Base-by-base conservation (phyloP, 331 rosid species). In the Phaseolus coccineus region DNA sequence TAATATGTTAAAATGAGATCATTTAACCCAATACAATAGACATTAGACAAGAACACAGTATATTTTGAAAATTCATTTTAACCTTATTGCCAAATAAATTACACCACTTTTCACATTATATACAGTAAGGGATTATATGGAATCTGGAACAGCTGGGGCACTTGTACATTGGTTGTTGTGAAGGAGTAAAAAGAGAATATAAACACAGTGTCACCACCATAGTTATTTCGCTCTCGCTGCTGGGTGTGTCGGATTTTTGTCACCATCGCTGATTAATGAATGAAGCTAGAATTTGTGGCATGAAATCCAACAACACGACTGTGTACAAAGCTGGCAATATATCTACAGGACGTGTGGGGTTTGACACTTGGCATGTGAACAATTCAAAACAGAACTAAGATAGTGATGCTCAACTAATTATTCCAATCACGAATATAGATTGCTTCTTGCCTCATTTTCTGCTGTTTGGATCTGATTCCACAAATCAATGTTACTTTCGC, bases 321-420 rank as follows among this genome's bases (percentile, higher is more conserved):
- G 71, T 33, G 58, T 50, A 58, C 35, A 14, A 56, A 44, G 33
- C 52, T 46, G 40, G 8, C 13, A 24, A 62, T 8, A 56, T 55
- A 69, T 44, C 59, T 27, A 44, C 72, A 3, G 56, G 8, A 78
- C 35, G 70, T 30, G 55, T 69, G 85, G 85, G 42, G 74, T 77
- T 56, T 56, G 80, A 72, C 76, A 83, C 74, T 52, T 42, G 79
- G 53, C 69, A 65, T 52, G 68, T 81, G 14, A 67, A 24, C 35
- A 46, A 27, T 76, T 42, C 71, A 57, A 64, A 70, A 77, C 80
- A 72, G 37, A 63, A 46, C 27, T 51, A 4, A 31, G 81, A 79
- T 6, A 68, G 84, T 74, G 81, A 83, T 79, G 62, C 74, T 79
- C 81, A 83, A 73, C 83, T 83, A 73, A 71, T 71, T 28, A 48